phyloP scores from a whole-genome alignment of 164 flowering plant genomes.

The Chimonanthus salicifolius region DNA sequence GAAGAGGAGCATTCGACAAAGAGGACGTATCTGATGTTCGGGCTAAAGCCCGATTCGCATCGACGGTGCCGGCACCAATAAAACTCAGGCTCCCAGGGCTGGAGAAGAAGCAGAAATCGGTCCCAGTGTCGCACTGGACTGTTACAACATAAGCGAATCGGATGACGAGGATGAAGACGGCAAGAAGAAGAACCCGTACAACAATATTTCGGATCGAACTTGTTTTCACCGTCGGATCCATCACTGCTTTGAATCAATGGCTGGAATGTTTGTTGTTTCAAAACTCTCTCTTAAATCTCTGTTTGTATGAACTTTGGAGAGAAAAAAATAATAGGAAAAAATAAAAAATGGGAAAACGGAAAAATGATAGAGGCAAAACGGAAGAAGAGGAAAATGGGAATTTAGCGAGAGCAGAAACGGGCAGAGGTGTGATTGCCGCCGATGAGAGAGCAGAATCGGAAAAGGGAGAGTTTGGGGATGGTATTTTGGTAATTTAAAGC shows the following conservation, averaged over 20 bases:
- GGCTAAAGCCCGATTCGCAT: conserved; percentile 8
- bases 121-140: conserved; percentile 42
- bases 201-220: conserved; percentile 43
- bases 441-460: conserved; percentile 33
- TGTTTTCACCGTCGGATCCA: conserved; percentile 49
- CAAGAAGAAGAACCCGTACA: conserved; percentile 49
- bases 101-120: conserved; percentile 81
- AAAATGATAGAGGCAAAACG: too few species aligned
- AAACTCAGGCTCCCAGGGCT: conserved; percentile 40
- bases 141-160: conserved; percentile 72
- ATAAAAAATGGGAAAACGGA: background rate
- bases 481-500: background rate
- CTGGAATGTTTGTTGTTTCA: too few species aligned
- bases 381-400: background rate
- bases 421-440: conserved; percentile 96
- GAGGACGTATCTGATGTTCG: conserved; percentile 3
- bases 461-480: background rate
- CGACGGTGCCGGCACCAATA: conserved; percentile 21
- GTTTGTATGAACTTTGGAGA: too few species aligned
- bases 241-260: conserved; percentile 5
- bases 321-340: too few species aligned
- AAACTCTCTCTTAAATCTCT: too few species aligned
- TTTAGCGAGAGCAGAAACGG: conserved; percentile 82
- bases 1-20: conserved; percentile 7
- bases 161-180: conserved; percentile 39